These are phyloP conservation scores for Psidium friedrichsthalianum DNA, from an alignment of 345 rosid species.

Conservation along the genomic window DNA sequence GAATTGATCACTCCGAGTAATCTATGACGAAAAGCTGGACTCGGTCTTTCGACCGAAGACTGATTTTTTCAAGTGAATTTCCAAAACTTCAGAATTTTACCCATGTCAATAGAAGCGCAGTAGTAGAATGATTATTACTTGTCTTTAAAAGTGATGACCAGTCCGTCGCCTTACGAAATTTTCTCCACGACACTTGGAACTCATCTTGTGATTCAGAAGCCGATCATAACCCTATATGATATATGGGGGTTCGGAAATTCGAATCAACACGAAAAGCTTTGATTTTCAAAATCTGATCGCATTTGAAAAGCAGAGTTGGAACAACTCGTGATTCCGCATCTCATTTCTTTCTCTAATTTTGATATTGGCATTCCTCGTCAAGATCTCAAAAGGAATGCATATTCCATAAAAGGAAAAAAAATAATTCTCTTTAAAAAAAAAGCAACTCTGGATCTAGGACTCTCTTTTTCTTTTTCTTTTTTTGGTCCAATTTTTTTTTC, in stretches of 20 bases:
- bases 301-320: background rate
- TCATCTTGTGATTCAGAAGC: background rate
- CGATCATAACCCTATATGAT: background rate
- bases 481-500: background rate
- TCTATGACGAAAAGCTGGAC: background rate
- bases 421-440: background rate
- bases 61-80: background rate
- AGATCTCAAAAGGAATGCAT: background rate
- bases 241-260: background rate
- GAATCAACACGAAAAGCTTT: too few relatives aligned
- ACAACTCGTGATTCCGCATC: background rate
- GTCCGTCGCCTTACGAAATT: background rate
- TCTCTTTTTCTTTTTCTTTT: background rate
- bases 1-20: background rate
- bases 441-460: background rate
- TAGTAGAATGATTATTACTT: too few relatives aligned
- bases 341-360: background rate
- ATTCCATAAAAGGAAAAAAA: background rate
- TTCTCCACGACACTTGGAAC: accelerated
- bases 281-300: background rate
- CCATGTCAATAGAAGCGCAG: too few relatives aligned
- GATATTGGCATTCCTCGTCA: background rate
- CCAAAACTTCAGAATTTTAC: background rate
- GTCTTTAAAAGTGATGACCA: too few relatives aligned
- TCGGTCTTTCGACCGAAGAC: background rate